Evolutionary conservation across 2,329 filamentous ascomycete genomes (phyloP).

Genomic region (Scleromitrula shiraiana): DNA sequence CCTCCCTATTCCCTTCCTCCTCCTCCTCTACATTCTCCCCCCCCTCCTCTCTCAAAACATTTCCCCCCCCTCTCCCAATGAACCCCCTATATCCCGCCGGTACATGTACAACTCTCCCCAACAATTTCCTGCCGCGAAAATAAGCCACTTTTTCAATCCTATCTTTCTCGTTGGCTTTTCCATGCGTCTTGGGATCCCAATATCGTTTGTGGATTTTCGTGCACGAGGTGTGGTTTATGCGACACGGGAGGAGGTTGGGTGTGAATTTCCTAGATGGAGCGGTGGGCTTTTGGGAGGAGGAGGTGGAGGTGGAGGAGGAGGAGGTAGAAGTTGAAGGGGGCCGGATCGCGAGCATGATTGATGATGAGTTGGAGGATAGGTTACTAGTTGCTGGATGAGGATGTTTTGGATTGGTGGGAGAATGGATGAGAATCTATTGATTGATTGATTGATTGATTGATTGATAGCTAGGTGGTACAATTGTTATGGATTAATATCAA

Average conservation of each 20-base stretch:
- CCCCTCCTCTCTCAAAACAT: conserved; percentile 33
- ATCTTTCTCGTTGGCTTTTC: background rate
- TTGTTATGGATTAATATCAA: no score
- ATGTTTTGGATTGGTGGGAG: no score
- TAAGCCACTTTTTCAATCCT: background rate
- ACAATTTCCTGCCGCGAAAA: conserved; percentile 5
- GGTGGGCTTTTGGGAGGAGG: no score
- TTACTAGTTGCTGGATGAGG: no score
- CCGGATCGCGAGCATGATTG: background rate
- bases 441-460: no score
- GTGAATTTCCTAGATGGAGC: conserved; percentile 1
- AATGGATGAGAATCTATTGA: no score
- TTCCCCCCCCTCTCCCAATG: background rate
- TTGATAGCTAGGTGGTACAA: no score
- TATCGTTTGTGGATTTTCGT: conserved; percentile 1
- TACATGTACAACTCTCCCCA: conserved; percentile 11
- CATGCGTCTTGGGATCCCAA: conserved; percentile 1
- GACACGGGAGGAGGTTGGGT: conserved; percentile 2
- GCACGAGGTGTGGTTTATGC: background rate
- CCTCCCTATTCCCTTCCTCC: conserved; percentile 36
- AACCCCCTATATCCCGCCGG: conserved; percentile 2
- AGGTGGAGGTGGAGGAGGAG: no score
- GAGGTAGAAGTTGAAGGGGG: background rate
- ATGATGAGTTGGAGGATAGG: no score
- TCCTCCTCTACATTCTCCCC: conserved; percentile 39